Percentiles rank a stretch among this genome's conserved stretches.
Evolutionary conservation across 2,329 filamentous ascomycete genomes (phyloP).

Genomic region (Drechslerella coelobrocha): DNA sequence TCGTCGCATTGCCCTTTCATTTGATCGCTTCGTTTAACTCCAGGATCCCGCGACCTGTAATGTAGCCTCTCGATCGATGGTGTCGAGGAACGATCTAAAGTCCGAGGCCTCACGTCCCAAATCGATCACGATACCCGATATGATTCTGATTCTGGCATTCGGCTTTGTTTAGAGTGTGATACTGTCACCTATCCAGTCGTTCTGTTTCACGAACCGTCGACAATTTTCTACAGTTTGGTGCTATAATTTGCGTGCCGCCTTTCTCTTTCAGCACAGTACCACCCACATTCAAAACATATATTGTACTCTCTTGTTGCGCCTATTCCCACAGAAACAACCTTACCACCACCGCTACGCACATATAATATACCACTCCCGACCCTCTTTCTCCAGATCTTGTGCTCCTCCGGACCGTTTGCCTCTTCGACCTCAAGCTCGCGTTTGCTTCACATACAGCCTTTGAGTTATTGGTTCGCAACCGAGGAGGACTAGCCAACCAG

Average conservation of each 20-base stretch:
- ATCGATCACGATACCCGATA: neutral
- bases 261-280: neutral
- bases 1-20: constrained; percentile 2
- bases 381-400: neutral
- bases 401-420: constrained; percentile 3
- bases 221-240: neutral
- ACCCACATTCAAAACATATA: neutral
- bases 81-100: neutral
- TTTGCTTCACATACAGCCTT: constrained; percentile 27
- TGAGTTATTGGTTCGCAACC: constrained; percentile 42
- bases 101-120: neutral
- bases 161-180: constrained; percentile 7
- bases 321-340: neutral
- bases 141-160: constrained; percentile 3
- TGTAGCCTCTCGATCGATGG: neutral
- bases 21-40: neutral
- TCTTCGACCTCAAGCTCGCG: constrained; percentile 19
- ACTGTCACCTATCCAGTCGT: neutral
- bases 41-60: constrained; percentile 1
- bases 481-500: constrained; percentile 45
- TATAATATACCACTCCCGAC: neutral
- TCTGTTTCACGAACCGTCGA: neutral
- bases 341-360: neutral
- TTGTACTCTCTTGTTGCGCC: neutral
- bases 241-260: neutral